Conservation (phyloP, 192 early-diverging fungal genomes). For the Helicostylum pulchrum region DNA sequence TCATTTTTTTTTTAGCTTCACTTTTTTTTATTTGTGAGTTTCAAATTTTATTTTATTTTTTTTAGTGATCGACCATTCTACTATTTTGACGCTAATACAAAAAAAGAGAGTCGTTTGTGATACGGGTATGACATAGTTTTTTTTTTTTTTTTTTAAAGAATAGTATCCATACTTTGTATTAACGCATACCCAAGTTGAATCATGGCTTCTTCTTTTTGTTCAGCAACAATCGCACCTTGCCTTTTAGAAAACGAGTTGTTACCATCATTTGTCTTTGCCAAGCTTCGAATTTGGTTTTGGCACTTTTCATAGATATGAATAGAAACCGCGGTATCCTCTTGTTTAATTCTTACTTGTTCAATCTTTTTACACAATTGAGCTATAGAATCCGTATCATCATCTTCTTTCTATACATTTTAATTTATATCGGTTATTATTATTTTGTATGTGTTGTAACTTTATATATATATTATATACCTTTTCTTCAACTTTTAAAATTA, state of each 20-base stretch:
- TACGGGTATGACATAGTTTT: not conserved
- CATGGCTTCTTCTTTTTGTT: slow-evolving; percentile 12
- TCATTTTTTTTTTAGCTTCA: too few relatives aligned
- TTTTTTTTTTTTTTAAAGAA: not conserved
- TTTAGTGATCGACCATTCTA: too few relatives aligned
- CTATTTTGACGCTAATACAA: too few relatives aligned
- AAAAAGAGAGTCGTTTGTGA: not conserved
- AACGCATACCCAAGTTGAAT: slow-evolving; percentile 20
- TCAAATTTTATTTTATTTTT: too few relatives aligned
- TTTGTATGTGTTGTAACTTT: not conserved
- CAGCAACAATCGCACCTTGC: slow-evolving; percentile 3
- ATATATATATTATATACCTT: not conserved
- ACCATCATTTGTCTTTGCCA: not conserved
- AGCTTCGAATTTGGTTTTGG: slow-evolving; percentile 10
- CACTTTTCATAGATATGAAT: slow-evolving; percentile 12
- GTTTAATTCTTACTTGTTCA: slow-evolving; percentile 11
- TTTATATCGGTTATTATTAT: not conserved
- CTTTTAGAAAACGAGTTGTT: slow-evolving; percentile 9
- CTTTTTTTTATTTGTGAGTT: too few relatives aligned
- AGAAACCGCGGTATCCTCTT: not conserved
- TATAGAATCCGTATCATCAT: slow-evolving; percentile 7
- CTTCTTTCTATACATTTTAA: not conserved
- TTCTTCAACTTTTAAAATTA: not conserved
- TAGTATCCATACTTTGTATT: slow-evolving; percentile 4
- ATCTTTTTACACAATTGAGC: slow-evolving; percentile 11